Evolutionary conservation across 768 basidiomycete species (phyloP).

Genomic region (Pseudohyphozyma bogoriensis): DNA sequence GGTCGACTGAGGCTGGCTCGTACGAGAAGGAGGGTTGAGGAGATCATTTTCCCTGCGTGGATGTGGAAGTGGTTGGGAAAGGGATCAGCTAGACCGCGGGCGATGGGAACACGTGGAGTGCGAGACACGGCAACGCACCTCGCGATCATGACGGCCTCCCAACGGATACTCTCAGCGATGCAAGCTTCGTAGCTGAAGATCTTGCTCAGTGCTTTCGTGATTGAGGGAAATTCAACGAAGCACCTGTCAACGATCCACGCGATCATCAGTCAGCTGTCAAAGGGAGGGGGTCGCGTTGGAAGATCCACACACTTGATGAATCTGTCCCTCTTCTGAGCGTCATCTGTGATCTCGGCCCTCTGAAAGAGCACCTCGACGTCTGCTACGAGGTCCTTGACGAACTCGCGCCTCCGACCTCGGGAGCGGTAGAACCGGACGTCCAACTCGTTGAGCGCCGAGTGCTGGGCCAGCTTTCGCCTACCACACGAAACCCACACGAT

Average conservation of each 20-base stretch:
- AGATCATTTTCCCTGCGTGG: too few species aligned
- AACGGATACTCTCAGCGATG: neutral
- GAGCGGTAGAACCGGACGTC: neutral
- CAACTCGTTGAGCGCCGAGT: neutral
- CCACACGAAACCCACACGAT: too few species aligned
- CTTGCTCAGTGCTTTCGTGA: too few species aligned
- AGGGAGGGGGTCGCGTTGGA: neutral
- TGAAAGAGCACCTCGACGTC: conserved; percentile 15
- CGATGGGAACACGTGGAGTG: too few species aligned
- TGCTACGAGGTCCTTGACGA: conserved; percentile 8
- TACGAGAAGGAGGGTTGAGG: too few species aligned
- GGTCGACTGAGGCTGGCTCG: too few species aligned
- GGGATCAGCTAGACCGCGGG: too few species aligned
- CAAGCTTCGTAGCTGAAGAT: neutral
- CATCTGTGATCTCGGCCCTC: neutral
- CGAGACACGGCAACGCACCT: too few species aligned
- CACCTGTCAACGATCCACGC: too few species aligned
- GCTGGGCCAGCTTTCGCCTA: neutral
- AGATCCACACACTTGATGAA: conserved; percentile 4
- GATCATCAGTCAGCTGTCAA: too few species aligned
- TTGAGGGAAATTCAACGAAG: conserved; percentile 5
- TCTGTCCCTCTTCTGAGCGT: neutral
- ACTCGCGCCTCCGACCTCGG: neutral
- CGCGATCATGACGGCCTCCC: too few species aligned
- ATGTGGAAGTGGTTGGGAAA: too few species aligned